Evolutionary conservation across 139 green algal species (phyloP), one percentile per base, ranked within the genome.

Genomic region (Micromonas commoda): DNA sequence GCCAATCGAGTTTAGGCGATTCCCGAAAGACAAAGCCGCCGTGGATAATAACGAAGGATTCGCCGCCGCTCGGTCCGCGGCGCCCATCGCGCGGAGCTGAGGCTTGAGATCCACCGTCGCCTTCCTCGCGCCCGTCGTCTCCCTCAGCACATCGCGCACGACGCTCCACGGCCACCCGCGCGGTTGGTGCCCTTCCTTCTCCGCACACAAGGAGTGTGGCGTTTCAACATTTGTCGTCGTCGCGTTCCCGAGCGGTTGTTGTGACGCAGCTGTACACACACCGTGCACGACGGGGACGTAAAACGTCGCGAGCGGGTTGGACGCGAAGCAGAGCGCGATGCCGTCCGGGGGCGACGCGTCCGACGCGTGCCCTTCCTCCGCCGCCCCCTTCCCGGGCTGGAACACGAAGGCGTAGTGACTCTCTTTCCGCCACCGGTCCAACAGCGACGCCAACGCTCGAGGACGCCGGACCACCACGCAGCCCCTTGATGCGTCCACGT

Each of bases 31-130:
- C n/a, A 24, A n/a, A 65, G 54, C 54, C 24, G 54, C n/a, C 2
- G n/a, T 65, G 2, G n/a, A 31, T n/a, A 65, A 3, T 65, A 24
- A 31, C 54, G 54, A 65, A 31, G n/a, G 24, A n/a, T n/a, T 19
- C 19, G n/a, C 68, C 2, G 37, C 35, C 21, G 31, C 38, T 1
- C 37, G 60, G 20, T 60, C 68, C 35, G 9, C 68, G 21, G 20
- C 3, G 1, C 52, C 2, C 53, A 75, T 63, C n/a, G 20, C 29
- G 24, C 68, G 23, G n/a, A 75, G 3, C 29, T 75, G 68, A 0
- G 68, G 26, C 29, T 75, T 38, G 2, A 75, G 61, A 75, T 75
- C 37, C n/a, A 75, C 29, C 0, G 68, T 75, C 3, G 61, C 29
- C 4, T 75, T 75, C 33, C 53, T 61, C 1, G 35, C 24, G 13